Percentiles rank a stretch among this genome's conserved stretches.
Evolutionary conservation across 2,329 filamentous ascomycete genomes (phyloP).

Genomic region (Clarireedia monteithiana): DNA sequence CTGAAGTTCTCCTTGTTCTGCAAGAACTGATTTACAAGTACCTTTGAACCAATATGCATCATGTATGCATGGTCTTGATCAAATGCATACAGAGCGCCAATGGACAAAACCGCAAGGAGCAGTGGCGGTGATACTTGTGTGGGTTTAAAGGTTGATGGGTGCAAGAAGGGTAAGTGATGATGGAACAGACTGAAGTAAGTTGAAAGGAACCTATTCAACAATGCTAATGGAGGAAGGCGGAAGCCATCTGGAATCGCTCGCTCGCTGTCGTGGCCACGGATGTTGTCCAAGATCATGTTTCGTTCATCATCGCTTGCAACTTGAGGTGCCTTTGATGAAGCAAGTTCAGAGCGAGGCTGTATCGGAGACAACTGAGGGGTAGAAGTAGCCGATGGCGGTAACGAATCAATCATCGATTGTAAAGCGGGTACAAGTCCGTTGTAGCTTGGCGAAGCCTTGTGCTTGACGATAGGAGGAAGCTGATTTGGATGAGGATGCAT

Average conservation of each 20-base stretch:
- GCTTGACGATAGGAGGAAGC: conserved; percentile 61
- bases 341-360: conserved; percentile 53
- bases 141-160: conserved; percentile 83
- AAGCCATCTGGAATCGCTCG: conserved; percentile 82
- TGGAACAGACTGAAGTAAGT: conserved; percentile 98
- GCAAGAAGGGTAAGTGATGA: conserved; percentile 91
- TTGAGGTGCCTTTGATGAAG: conserved; percentile 63
- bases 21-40: conserved; percentile 92
- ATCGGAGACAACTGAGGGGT: conserved; percentile 66
- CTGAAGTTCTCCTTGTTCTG: conserved; percentile 99
- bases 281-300: conserved; percentile 76
- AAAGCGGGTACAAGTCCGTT: conserved; percentile 57
- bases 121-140: conserved; percentile 74
- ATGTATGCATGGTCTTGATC: conserved; percentile 96
- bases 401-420: conserved; percentile 65
- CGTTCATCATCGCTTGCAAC: conserved; percentile 79
- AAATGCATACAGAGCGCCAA: conserved; percentile 93
- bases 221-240: conserved; percentile 70
- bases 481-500: conserved; percentile 52
- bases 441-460: conserved; percentile 44
- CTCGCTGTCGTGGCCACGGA: conserved; percentile 72
- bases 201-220: conserved; percentile 84
- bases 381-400: conserved; percentile 59
- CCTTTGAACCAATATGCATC: conserved; percentile 94
- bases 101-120: conserved; percentile 83